Evolutionary conservation across 345 rosid species (phyloP), one percentile per base, ranked within the genome.

Genomic region (Limnanthes douglasii): DNA sequence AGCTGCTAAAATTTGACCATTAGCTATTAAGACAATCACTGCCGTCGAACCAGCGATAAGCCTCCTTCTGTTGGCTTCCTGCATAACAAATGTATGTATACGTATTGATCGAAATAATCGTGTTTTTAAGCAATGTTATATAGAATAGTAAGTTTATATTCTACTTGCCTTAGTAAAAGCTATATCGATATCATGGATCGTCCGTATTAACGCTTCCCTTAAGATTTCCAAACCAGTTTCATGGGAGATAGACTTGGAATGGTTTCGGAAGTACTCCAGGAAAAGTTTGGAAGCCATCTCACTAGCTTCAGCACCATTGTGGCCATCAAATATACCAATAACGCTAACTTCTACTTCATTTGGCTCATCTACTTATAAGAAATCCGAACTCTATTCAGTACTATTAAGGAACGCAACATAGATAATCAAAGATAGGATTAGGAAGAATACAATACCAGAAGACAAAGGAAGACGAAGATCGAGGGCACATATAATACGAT

Each of bases 291-390:
- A 48, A 34, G 56, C 56, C 53, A 54, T 48, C 21, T 54, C 49
- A 15, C 53, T 60, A 3, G 57, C 49, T 45, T 49, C 61, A 22
- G 15, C 13, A 1, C 53, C 66, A 4, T 43, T 50, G 31, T 49
- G 60, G 2, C 61, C 66, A 35, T 60, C 61, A 53, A 54, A 60
- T 11, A 54, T 40, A n/a, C 53, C 57, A 2, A 37, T 32, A 15
- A 44, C 12, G 12, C 48, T 32, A 18, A 54, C 33, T 26, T 9
- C 10, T 10, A 16, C 51, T 21, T 28, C 40, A 33, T 28, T 30
- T 5, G 27, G 13, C 35, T 31, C 45, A 5, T 1, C 18, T 8
- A 14, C 5, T 8, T 5, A 18, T 39, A 17, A 13, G 23, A 14
- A 8, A 13, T 8, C 12, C 15, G 9, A 16, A 34, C 12, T 37